phyloP scores from a whole-genome alignment of 2,329 filamentous ascomycete genomes.

The Herpotrichia juniperi region DNA sequence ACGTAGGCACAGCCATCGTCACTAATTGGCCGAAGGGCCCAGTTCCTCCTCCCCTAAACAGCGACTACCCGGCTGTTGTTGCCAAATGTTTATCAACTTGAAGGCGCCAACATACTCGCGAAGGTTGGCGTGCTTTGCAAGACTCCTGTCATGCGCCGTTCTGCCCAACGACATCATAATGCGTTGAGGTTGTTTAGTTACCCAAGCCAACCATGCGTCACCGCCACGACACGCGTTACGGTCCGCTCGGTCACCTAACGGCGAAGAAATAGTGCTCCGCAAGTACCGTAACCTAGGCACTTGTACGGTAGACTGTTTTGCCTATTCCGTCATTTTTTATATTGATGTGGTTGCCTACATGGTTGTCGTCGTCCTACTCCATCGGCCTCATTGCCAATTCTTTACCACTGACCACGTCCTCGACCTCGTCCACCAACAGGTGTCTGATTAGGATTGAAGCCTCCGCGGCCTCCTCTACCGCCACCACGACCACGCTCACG shows the following conservation, averaged over 20 bases:
- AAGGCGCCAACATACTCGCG: not conserved
- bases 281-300: slow-evolving; percentile 1
- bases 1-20: slow-evolving; percentile 22
- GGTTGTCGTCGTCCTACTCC: not conserved
- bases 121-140: slow-evolving; percentile 2
- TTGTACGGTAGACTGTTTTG: not conserved
- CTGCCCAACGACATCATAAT: slow-evolving; percentile 22
- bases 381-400: not conserved
- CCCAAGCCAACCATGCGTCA: not conserved
- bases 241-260: not conserved
- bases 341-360: not conserved
- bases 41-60: slow-evolving; percentile 6
- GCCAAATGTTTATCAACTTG: slow-evolving; percentile 3
- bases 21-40: slow-evolving; percentile 11
- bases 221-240: not conserved
- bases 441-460: slow-evolving; percentile 3
- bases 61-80: slow-evolving; percentile 1
- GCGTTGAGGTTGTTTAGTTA: slow-evolving; percentile 5
- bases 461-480: slow-evolving; percentile 16
- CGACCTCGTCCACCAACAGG: slow-evolving; percentile 24
- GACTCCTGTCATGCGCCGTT: not conserved
- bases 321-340: slow-evolving; percentile 7
- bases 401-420: slow-evolving; percentile 24
- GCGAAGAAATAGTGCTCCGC: not conserved
- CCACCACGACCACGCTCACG: slow-evolving; percentile 26